A percentile compares a stretch with the other conserved stretches of the same genome.
Evolutionary conservation across 495 filamentous ascomycete genomes (phyloP).

Genomic region (Podospora comata): DNA sequence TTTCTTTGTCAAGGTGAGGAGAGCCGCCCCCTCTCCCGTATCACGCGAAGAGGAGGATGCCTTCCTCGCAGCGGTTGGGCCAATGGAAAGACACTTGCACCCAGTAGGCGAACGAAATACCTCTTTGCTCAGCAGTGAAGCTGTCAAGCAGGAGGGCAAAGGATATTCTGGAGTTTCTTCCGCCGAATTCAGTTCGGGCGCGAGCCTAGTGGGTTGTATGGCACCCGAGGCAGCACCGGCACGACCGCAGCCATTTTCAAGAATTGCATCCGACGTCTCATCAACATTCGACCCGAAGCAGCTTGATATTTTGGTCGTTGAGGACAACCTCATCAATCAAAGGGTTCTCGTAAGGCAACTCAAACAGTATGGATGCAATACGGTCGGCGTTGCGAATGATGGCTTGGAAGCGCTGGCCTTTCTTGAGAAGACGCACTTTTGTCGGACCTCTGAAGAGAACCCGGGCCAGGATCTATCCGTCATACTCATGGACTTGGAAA

Average conservation of each 20-base stretch:
- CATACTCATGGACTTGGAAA: constrained; percentile 73
- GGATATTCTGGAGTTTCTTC: background rate
- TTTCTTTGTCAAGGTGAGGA: constrained; percentile 61
- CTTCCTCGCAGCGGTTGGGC: background rate
- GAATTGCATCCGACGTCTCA: constrained; percentile 1
- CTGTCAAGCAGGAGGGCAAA: background rate
- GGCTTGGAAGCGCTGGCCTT: constrained; percentile 63
- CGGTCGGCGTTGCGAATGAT: constrained; percentile 62
- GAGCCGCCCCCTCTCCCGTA: constrained; percentile 3
- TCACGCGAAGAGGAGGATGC: background rate
- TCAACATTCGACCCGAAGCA: constrained; percentile 9
- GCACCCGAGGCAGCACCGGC: background rate
- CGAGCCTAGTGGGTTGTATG: background rate
- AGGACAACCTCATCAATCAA: constrained; percentile 73
- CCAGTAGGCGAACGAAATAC: background rate
- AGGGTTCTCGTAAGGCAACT: constrained; percentile 61
- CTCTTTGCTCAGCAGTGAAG: background rate
- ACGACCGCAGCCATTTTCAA: background rate
- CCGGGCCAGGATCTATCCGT: constrained; percentile 38
- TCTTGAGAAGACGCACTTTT: constrained; percentile 30
- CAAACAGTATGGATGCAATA: constrained; percentile 52
- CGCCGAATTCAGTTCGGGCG: background rate
- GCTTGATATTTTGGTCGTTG: constrained; percentile 56
- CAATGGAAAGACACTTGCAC: background rate
- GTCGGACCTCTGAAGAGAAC: constrained; percentile 1